Base-by-base conservation (phyloP, 1,284 basidiomycete species). In the Tilletia horrida region DNA sequence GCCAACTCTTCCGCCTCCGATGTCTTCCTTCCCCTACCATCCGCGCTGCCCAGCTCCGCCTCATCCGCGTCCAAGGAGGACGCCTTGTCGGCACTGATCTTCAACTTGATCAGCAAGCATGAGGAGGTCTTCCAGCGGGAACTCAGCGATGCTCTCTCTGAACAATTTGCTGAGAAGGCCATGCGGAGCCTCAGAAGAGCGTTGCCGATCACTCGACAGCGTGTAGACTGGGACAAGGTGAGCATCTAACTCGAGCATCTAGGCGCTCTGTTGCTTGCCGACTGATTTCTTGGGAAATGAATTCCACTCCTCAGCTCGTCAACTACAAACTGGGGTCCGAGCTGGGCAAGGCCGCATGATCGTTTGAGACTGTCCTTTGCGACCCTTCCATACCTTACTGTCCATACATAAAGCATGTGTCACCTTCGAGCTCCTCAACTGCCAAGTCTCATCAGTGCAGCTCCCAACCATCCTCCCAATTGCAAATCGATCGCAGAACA, bases 201-300 rank as follows among this genome's bases (percentile, higher is more conserved):
- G 48, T 43, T 81, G 65, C 80, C 80, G 1, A 63, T 81, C 63
- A 81, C 80, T 9, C 68, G 74, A 61, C 78, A 81, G 67, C 80
- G 80, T 69, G 66, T 81, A 31, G 79, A 81, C 66, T 81, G 80
- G 80, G 76, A 81, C 59, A 79, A 80, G 72, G 77, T 78, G 64
- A 69, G 69, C 23, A 21, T 40, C 61, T 27, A 8, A 25, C 18
- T 62, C 31, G 13, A 18, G 31, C 59, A 27, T 62, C 9, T 42
- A 40, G 2, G 47, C 47, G 45, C 4, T 3, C 18, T 27, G 27
- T 31, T 23, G 47, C 29, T 50, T 64, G 44, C 42, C 29, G 21
- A 44, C 62, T 59, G 55, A 40, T 27, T 14, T 40, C n/a, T 63
- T n/a, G n/a, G n/a, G n/a, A n/a, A n/a, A n/a, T n/a, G n/a, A n/a